A percentile compares a stretch with the other conserved stretches of the same genome.
Conservation (phyloP, 441 rosid genomes). For the Gossypium davidsonii region DNA sequence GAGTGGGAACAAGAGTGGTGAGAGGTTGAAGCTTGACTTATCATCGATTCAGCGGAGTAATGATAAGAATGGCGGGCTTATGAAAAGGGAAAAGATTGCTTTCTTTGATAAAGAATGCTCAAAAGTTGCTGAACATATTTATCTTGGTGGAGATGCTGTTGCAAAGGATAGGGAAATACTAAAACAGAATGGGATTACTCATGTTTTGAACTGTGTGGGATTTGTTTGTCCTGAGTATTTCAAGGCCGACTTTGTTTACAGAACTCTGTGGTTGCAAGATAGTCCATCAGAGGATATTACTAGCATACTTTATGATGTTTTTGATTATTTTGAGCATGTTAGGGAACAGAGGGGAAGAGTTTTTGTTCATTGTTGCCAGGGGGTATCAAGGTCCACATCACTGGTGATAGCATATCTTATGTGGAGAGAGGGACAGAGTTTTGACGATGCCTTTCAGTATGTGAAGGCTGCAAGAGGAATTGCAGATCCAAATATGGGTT, state of each 20-base stretch:
- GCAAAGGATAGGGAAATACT: conserved; percentile 75
- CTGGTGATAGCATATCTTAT: conserved; percentile 91
- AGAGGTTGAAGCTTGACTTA: conserved; percentile 87
- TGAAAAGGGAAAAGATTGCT: conserved; percentile 88
- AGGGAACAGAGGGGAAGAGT: conserved; percentile 82
- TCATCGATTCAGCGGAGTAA: conserved; percentile 65
- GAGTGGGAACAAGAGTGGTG: conserved; percentile 65
- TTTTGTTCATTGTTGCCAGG: conserved; percentile 95
- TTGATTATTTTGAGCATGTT: conserved; percentile 97
- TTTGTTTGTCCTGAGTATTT: conserved; percentile 95
- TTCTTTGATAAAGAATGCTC: conserved; percentile 92
- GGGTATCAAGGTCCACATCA: conserved; percentile 94
- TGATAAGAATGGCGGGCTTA: conserved; percentile 60
- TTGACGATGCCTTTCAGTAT: conserved; percentile 91
- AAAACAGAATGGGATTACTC: conserved; percentile 77
- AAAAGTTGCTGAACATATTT: conserved; percentile 85
- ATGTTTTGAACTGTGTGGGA: conserved; percentile 88
- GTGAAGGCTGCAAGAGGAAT: conserved; percentile 95
- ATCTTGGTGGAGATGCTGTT: conserved; percentile 95
- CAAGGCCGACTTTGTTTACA: conserved; percentile 76
- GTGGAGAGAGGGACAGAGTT: conserved; percentile 99
- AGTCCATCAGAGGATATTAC: conserved; percentile 97
- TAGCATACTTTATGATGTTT: conserved; percentile 87
- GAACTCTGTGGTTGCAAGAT: conserved; percentile 95
- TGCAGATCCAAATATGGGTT: conserved; percentile 98